phyloP scores from a whole-genome alignment of 176 grass and related monocot species.

The Poa annua region DNA sequence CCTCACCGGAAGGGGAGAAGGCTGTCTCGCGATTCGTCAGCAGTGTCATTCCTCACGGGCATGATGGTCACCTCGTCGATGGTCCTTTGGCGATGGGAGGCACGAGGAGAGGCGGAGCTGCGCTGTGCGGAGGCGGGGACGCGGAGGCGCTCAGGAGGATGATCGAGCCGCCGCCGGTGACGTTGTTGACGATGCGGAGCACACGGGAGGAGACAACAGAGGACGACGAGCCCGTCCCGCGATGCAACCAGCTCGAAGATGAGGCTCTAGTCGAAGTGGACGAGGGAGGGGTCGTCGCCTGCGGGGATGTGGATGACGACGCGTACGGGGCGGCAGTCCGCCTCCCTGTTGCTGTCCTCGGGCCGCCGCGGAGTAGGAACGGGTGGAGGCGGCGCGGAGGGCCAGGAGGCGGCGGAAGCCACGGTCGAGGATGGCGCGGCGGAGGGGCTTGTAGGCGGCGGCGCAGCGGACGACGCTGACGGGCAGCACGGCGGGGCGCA shows the following conservation, averaged over 20 bases:
- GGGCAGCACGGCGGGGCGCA: not conserved
- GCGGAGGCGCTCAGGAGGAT: too few relatives aligned
- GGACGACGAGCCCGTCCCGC: slow-evolving; percentile 28
- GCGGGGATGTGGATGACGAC: not conserved
- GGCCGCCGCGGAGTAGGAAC: not conserved
- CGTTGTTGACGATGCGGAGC: too few relatives aligned
- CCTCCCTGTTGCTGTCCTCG: not conserved
- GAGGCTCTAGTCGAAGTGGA: slow-evolving; percentile 7
- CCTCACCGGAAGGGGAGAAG: too few relatives aligned
- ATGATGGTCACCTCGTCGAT: too few relatives aligned
- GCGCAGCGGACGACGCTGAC: slow-evolving; percentile 19
- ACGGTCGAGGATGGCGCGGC: slow-evolving; percentile 1
- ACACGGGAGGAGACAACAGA: not conserved
- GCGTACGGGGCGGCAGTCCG: not conserved
- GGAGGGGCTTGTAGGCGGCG: slow-evolving; percentile 21
- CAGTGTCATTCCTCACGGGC: too few relatives aligned
- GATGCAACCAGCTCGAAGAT: not conserved
- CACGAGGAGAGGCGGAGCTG: too few relatives aligned
- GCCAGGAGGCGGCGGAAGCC: not conserved
- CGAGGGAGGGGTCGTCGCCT: too few relatives aligned
- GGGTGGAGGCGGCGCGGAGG: not conserved
- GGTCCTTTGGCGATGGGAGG: too few relatives aligned
- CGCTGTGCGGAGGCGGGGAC: too few relatives aligned
- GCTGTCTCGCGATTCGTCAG: too few relatives aligned
- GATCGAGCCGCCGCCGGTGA: too few relatives aligned